Conservation (phyloP, 306 rosid genomes). For the Rosa persica region DNA sequence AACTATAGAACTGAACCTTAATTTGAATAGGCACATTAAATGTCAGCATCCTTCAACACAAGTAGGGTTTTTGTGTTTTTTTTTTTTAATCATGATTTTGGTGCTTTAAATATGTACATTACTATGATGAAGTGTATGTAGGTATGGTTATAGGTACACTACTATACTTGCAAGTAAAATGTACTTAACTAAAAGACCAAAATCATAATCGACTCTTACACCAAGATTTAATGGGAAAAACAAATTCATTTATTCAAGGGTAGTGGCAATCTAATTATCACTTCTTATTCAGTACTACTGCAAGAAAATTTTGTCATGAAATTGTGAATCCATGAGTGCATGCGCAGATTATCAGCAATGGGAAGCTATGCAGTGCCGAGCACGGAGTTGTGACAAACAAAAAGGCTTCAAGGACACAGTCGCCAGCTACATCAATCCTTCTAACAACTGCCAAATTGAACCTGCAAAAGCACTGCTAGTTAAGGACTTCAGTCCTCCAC, state of each 20-base stretch:
- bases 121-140: no score
- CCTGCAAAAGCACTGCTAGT: constrained; percentile 22
- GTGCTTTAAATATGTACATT: no score
- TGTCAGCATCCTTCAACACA: no score
- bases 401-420: constrained; percentile 13
- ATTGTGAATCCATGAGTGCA: not conserved
- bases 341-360: constrained; percentile 29
- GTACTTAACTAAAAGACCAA: no score
- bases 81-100: no score
- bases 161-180: no score
- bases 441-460: constrained; percentile 17
- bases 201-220: no score
- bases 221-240: no score
- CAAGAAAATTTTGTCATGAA: not conserved
- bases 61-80: no score
- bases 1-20: no score
- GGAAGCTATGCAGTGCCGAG: constrained; percentile 28
- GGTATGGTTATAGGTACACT: no score
- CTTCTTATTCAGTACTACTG: not conserved
- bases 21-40: no score
- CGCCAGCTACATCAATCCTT: constrained; percentile 24
- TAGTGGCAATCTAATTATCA: not conserved
- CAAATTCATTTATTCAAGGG: not conserved
- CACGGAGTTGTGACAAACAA: constrained; percentile 29
- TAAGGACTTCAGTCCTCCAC: not conserved